Evolutionary conservation across 2,329 filamentous ascomycete genomes (phyloP).

Genomic region (Penicillium sp.): DNA sequence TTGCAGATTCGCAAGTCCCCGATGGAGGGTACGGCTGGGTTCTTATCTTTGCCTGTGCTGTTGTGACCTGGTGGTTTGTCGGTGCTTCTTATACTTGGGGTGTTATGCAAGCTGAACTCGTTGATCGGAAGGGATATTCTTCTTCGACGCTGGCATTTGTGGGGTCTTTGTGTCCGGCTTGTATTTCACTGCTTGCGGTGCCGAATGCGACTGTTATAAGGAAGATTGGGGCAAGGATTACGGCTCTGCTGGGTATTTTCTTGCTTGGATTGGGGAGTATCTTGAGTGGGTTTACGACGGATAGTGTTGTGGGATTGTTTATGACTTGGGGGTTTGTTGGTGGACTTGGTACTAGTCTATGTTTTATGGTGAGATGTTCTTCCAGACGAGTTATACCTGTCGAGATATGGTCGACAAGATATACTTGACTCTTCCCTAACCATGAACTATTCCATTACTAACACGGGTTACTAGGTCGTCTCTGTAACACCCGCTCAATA

Average conservation of each 20-base stretch:
- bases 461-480: constrained; percentile 40
- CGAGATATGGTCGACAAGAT: too few species aligned
- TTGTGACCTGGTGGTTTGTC: constrained; percentile 63
- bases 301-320: constrained; percentile 57
- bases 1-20: constrained; percentile 52
- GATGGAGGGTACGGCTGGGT: constrained; percentile 41
- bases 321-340: constrained; percentile 55
- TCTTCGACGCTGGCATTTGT: constrained; percentile 65
- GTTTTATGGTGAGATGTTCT: constrained; percentile 51
- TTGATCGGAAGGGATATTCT: constrained; percentile 54
- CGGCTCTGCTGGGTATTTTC: constrained; percentile 57
- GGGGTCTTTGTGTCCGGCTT: constrained; percentile 59
- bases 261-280: constrained; percentile 59
- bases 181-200: constrained; percentile 60
- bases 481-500: constrained; percentile 60
- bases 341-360: constrained; percentile 52
- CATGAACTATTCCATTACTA: neutral
- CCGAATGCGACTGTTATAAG: constrained; percentile 60
- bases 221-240: constrained; percentile 55
- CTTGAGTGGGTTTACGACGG: constrained; percentile 54
- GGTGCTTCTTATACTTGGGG: constrained; percentile 66
- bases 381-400: too few species aligned
- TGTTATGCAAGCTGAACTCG: constrained; percentile 63
- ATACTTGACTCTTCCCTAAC: too few species aligned
- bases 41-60: constrained; percentile 58